phyloP scores from a whole-genome alignment of 176 grass and related monocot genomes.

The Lolium perenne region DNA sequence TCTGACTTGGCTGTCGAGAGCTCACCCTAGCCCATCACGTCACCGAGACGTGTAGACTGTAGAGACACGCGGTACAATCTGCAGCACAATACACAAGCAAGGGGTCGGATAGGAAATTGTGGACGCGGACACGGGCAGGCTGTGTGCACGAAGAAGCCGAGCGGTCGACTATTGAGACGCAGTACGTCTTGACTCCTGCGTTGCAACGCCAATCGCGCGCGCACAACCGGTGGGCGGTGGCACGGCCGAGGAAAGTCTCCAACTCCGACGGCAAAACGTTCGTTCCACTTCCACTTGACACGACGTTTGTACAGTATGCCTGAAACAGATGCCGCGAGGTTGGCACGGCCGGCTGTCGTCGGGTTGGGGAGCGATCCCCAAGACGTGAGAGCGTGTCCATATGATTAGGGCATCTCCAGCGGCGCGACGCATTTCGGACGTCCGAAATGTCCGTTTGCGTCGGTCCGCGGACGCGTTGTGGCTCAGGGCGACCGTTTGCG shows the following conservation, averaged over 20 bases:
- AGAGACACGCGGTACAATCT: neutral
- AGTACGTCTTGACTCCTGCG: neutral
- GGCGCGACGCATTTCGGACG: too few relatives aligned
- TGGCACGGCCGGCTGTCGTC: neutral
- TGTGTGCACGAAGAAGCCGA: neutral
- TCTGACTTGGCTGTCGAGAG: neutral
- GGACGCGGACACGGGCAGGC: neutral
- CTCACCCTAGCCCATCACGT: neutral
- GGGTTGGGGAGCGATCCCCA: neutral
- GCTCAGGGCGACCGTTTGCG: too few relatives aligned
- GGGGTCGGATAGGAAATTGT: neutral
- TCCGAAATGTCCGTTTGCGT: too few relatives aligned
- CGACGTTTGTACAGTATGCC: neutral
- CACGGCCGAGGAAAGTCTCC: neutral
- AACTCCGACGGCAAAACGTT: neutral
- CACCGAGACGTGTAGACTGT: neutral
- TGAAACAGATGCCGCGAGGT: neutral
- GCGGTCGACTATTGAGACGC: neutral
- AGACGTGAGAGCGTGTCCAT: neutral
- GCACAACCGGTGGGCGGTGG: neutral
- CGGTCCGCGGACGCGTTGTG: too few relatives aligned
- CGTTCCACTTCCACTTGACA: too few relatives aligned
- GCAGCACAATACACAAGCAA: neutral
- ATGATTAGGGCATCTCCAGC: neutral
- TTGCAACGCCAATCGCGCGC: neutral